phyloP scores from a whole-genome alignment of 345 rosid species.

The Isatis tinctoria region DNA sequence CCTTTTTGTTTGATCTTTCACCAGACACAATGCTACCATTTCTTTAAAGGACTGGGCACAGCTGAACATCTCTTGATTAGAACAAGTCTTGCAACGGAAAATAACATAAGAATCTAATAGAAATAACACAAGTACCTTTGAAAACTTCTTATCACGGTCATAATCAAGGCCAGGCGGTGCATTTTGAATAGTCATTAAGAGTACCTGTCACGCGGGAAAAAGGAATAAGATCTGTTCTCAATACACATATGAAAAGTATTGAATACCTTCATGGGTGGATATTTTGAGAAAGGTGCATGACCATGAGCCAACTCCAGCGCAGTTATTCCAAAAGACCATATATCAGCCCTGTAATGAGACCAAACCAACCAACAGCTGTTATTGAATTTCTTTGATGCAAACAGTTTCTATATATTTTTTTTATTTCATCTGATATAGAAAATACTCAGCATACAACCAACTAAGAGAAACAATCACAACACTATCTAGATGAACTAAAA shows the following conservation, averaged over 20 bases:
- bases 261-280: slow-evolving; percentile 97
- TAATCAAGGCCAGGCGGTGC: slow-evolving; percentile 98
- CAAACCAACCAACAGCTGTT: slow-evolving; percentile 26
- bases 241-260: not conserved
- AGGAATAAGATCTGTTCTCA: slow-evolving; percentile 28
- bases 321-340: slow-evolving; percentile 99
- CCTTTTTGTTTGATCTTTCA: slow-evolving; percentile 92
- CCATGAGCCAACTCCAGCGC: slow-evolving; percentile 98
- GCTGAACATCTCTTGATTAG: slow-evolving; percentile 32
- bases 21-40: slow-evolving; percentile 95
- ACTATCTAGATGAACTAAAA: not conserved
- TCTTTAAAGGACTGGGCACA: slow-evolving; percentile 88
- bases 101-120: slow-evolving; percentile 7
- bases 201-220: slow-evolving; percentile 47
- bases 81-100: slow-evolving; percentile 5
- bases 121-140: slow-evolving; percentile 56
- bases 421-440: not conserved
- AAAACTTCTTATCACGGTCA: slow-evolving; percentile 87
- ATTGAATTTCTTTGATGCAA: slow-evolving; percentile 11
- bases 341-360: slow-evolving; percentile 73
- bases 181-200: slow-evolving; percentile 97
- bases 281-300: slow-evolving; percentile 97
- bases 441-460: not conserved
- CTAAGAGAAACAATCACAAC: not conserved
- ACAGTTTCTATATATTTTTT: not conserved